These are phyloP conservation scores for Fusarium luffae DNA, from an alignment of 2,329 filamentous ascomycete genomes.

Conservation along the genomic window DNA sequence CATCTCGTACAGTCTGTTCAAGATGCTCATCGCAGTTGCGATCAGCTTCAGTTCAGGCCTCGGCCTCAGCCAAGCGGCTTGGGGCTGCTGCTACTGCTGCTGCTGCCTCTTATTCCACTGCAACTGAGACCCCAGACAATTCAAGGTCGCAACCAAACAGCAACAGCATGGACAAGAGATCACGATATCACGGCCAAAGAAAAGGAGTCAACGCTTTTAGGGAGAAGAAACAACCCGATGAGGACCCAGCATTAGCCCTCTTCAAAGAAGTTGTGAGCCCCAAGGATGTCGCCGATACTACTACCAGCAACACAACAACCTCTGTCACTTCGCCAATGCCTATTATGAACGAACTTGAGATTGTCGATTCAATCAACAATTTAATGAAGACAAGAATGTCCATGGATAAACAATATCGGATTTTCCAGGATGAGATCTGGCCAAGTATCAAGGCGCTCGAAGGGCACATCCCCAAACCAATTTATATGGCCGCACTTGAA, in stretches of 20 bases:
- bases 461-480: conserved; percentile 45
- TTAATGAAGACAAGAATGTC: conserved; percentile 30
- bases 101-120: conserved; percentile 42
- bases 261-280: conserved; percentile 53
- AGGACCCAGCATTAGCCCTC: conserved; percentile 47
- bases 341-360: conserved; percentile 45
- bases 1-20: conserved; percentile 51
- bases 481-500: conserved; percentile 39
- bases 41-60: conserved; percentile 25
- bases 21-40: conserved; percentile 50
- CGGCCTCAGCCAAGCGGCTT: conserved; percentile 32
- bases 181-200: neutral
- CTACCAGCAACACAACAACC: conserved; percentile 1
- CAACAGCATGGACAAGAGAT: conserved; percentile 7
- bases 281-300: neutral
- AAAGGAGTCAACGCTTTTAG: conserved; percentile 7
- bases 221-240: conserved; percentile 3
- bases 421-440: conserved; percentile 47
- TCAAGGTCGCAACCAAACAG: conserved; percentile 12
- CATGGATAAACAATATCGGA: conserved; percentile 33
- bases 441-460: conserved; percentile 46
- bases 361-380: conserved; percentile 47
- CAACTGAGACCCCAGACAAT: conserved; percentile 26
- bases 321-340: neutral
- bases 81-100: conserved; percentile 32